These are phyloP conservation scores for Pulchroboletus neoregius DNA, from an alignment of 1,284 basidiomycete genomes.

Conservation along the genomic window DNA sequence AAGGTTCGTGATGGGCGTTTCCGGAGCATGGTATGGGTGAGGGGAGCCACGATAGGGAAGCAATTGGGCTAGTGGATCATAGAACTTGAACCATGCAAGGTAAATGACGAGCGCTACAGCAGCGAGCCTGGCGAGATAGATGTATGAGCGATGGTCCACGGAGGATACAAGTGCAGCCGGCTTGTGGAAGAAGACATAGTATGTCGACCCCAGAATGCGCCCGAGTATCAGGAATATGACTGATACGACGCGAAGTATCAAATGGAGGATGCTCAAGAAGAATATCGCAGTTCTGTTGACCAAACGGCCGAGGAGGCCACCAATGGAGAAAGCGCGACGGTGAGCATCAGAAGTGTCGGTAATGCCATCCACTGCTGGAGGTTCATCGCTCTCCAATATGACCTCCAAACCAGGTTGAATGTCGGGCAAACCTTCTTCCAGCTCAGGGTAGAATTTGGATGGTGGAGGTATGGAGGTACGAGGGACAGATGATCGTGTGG, in stretches of 20 bases:
- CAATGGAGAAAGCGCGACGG: conserved; percentile 40
- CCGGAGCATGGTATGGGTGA: conserved; percentile 44
- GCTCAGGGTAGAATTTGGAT: conserved; percentile 18
- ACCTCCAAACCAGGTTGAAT: conserved; percentile 50
- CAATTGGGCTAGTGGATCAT: conserved; percentile 31
- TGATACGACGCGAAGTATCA: conserved; percentile 33
- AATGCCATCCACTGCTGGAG: conserved; percentile 32
- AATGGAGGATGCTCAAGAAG: conserved; percentile 40
- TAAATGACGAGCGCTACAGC: conserved; percentile 41
- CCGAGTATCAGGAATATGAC: conserved; percentile 34
- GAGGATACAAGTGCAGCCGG: conserved; percentile 42
- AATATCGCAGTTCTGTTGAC: conserved; percentile 37
- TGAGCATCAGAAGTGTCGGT: conserved; percentile 23
- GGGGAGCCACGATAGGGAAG: conserved; percentile 25
- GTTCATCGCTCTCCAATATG: conserved; percentile 52
- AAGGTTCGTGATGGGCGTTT: conserved; percentile 60
- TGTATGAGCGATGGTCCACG: conserved; percentile 29
- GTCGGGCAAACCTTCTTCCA: conserved; percentile 41
- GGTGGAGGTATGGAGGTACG: conserved; percentile 38
- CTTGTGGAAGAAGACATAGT: conserved; percentile 39
- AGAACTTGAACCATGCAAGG: conserved; percentile 41
- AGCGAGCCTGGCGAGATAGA: conserved; percentile 35
- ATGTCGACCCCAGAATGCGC: conserved; percentile 40
- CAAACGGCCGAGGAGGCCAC: conserved; percentile 42
- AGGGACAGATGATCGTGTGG: conserved; percentile 31